Percentiles rank a stretch among this genome's conserved stretches.
phyloP scores from a whole-genome alignment of 139 green algal species.

The Helicosporidium sp. region DNA sequence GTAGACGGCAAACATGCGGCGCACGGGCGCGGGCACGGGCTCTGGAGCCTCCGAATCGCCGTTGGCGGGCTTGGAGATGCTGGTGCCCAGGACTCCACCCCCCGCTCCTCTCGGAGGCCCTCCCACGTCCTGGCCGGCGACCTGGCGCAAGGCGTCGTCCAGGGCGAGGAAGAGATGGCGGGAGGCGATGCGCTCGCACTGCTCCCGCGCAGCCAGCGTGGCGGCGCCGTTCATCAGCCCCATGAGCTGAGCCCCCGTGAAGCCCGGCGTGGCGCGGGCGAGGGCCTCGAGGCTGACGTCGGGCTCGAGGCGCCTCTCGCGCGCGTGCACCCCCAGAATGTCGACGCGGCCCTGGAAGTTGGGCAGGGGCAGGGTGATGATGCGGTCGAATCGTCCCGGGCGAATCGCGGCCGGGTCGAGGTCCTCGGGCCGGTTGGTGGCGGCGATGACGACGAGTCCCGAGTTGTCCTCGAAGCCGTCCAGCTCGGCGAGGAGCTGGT shows the following conservation, averaged over 20 bases:
- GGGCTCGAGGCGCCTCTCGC: slow-evolving; percentile 51
- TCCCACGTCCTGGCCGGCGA: background rate
- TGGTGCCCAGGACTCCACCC: too few species aligned
- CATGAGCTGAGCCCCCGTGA: slow-evolving; percentile 79
- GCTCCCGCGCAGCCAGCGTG: slow-evolving; percentile 52
- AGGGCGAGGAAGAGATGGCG: too few species aligned
- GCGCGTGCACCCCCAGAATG: slow-evolving; percentile 76
- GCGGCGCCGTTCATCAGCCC: slow-evolving; percentile 68
- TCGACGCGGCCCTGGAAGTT: slow-evolving; percentile 55
- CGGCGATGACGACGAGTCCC: slow-evolving; percentile 82
- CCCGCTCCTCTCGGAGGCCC: too few species aligned
- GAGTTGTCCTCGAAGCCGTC: slow-evolving; percentile 94
- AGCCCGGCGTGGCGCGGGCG: slow-evolving; percentile 62
- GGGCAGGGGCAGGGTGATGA: slow-evolving; percentile 76
- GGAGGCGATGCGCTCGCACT: too few species aligned
- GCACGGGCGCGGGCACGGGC: background rate
- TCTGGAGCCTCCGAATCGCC: too few species aligned
- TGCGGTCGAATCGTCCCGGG: slow-evolving; percentile 86
- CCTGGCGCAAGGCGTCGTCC: background rate
- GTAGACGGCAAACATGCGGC: slow-evolving; percentile 44
- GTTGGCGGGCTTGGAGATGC: too few species aligned
- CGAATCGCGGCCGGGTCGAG: slow-evolving; percentile 77
- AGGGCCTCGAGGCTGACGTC: slow-evolving; percentile 60
- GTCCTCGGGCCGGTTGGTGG: slow-evolving; percentile 80
- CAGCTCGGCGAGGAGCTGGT: slow-evolving; percentile 87